Base-by-base conservation (phyloP, 257 asterid genomes). In the Solanum habrochaites region DNA sequence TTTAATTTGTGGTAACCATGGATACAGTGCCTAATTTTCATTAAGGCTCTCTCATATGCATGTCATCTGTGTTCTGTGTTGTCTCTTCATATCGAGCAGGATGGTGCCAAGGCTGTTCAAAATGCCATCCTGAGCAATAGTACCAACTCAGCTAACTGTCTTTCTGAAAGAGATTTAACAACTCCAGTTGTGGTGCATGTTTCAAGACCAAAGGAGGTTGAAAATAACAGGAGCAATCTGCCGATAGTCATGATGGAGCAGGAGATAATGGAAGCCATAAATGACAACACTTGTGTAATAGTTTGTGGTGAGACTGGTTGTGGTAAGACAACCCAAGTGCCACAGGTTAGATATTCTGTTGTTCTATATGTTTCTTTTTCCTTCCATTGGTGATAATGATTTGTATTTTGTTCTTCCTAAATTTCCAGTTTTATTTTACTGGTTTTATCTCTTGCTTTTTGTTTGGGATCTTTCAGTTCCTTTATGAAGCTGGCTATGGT, bases 301-400 rank as follows among this genome's bases (percentile, higher is more conserved):
- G 91, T 97, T 89, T 95, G 99, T 89, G 99, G 99, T 86, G 99
- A 94, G 90, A 97, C 98, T 85, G 99, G 99, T 35, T 97, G 99
- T 89, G 99, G 99, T 74, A 97, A 97, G 91, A 97, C 99, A 86
- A 97, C 99, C 85, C 99, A 97, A 91, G 99, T 97, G 89, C 99
- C 99, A 15, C 98, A 95, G 99, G 99, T 95, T 86, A 84, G 95
- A 84, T 75, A 82, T 71, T 60, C 74, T 83, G 69, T 74, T 66
- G 42, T 62, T 39, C 71, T 56, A 10, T 80, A 37, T 37, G 45
- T 21, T 82, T 82, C 43, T 64, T 83, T 74, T 81, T 25, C 73
- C 43, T 52, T 84, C 45, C 56, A 49, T 84, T 72, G n/a, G 16
- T 5, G 58, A 73, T 78, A 31, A 7, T 14, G 23, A 47, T 27